Evolutionary conservation across 2,329 filamentous ascomycete species (phyloP).

Genomic region (Fusarium compactum): DNA sequence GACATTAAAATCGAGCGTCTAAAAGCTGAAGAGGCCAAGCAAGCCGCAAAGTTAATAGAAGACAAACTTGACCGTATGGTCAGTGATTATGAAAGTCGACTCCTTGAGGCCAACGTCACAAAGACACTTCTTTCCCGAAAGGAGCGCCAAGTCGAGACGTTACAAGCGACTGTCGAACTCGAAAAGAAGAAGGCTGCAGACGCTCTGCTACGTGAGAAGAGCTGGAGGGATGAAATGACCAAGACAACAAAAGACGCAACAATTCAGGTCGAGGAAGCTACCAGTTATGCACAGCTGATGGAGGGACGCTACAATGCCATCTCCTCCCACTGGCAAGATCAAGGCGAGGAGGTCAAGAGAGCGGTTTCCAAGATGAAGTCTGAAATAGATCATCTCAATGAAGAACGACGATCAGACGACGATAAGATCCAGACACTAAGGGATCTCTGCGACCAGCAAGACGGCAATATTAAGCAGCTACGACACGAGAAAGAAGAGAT

Average conservation of each 20-base stretch:
- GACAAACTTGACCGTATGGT: slow-evolving; percentile 77
- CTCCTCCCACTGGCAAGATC: slow-evolving; percentile 74
- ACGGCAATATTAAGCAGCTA: slow-evolving; percentile 73
- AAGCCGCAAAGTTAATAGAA: slow-evolving; percentile 74
- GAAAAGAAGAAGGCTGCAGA: slow-evolving; percentile 72
- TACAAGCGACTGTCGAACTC: slow-evolving; percentile 72
- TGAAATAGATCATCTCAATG: slow-evolving; percentile 67
- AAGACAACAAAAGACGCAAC: slow-evolving; percentile 70
- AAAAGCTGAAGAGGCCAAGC: slow-evolving; percentile 76
- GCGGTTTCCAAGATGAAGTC: slow-evolving; percentile 62
- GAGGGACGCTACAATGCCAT: slow-evolving; percentile 78
- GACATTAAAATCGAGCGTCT: slow-evolving; percentile 76
- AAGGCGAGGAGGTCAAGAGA: slow-evolving; percentile 70
- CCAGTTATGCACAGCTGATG: slow-evolving; percentile 73
- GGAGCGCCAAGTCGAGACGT: slow-evolving; percentile 78
- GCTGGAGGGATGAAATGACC: slow-evolving; percentile 74
- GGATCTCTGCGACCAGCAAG: slow-evolving; percentile 79
- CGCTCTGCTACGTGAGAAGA: slow-evolving; percentile 70
- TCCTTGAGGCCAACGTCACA: slow-evolving; percentile 78
- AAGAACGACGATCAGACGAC: slow-evolving; percentile 70
- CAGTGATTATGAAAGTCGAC: slow-evolving; percentile 75
- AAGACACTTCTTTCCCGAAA: slow-evolving; percentile 77
- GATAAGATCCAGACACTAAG: slow-evolving; percentile 73
- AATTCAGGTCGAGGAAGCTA: slow-evolving; percentile 74
- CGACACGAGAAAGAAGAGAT: slow-evolving; percentile 73